A percentile compares a stretch with the other conserved stretches of the same genome.
phyloP scores from a whole-genome alignment of 2,329 filamentous ascomycete species.

The Botrytis fabae region DNA sequence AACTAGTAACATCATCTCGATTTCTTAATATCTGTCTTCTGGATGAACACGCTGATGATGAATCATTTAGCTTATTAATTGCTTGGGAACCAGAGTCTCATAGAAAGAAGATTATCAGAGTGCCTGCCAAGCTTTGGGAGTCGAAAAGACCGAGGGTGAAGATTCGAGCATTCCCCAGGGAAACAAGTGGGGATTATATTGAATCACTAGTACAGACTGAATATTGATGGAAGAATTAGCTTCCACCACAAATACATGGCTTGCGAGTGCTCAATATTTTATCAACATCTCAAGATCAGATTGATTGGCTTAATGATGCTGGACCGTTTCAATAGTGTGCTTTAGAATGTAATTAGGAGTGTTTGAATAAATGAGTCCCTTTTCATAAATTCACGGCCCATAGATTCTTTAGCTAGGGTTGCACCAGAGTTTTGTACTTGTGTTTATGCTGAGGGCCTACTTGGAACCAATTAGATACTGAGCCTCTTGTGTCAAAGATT shows the following conservation, averaged over 20 bases:
- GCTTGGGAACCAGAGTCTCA: background rate
- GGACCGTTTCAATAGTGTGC: background rate
- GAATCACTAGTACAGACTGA: no score
- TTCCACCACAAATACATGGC: background rate
- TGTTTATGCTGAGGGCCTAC: background rate
- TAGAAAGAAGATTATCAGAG: background rate
- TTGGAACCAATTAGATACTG: no score
- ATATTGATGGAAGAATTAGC: background rate
- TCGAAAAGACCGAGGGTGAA: background rate
- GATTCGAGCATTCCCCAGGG: background rate
- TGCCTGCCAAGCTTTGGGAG: background rate
- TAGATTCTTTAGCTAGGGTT: background rate
- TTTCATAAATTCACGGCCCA: background rate
- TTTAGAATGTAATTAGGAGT: background rate
- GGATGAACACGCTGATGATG: background rate
- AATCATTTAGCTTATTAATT: background rate
- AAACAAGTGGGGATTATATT: background rate
- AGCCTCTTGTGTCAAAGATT: no score
- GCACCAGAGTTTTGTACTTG: background rate
- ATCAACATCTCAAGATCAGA: background rate
- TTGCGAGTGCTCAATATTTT: background rate
- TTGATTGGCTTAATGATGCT: background rate
- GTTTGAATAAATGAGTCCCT: background rate
- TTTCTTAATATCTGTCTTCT: background rate
- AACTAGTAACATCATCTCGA: background rate